Evolutionary conservation across 139 green algal species (phyloP).

Genomic region (Volvox reticuliferus): DNA sequence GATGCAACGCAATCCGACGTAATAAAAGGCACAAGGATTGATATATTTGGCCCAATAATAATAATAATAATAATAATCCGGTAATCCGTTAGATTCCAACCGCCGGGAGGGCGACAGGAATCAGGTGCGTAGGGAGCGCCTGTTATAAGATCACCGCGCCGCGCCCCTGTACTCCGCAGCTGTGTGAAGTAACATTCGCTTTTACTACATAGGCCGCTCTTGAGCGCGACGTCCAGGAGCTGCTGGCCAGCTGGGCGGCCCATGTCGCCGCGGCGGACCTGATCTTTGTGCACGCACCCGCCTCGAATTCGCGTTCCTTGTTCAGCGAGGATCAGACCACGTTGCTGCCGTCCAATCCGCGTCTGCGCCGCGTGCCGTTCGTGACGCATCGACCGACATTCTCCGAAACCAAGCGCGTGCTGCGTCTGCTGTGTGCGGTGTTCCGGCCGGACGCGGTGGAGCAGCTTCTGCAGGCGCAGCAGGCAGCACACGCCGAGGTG

Average conservation of each 20-base stretch:
- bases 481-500: constrained; percentile 20
- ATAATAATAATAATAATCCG: too few species aligned
- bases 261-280: constrained; percentile 65
- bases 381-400: constrained; percentile 87
- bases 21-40: too few species aligned
- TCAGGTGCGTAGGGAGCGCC: too few species aligned
- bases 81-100: too few species aligned
- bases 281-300: constrained; percentile 81
- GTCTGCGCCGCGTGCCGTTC: constrained; percentile 84
- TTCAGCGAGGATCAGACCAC: constrained; percentile 39
- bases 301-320: constrained; percentile 64
- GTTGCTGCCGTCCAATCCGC: constrained; percentile 60
- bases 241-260: constrained; percentile 70
- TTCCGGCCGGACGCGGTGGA: constrained; percentile 50
- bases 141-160: too few species aligned
- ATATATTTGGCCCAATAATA: too few species aligned
- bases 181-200: too few species aligned
- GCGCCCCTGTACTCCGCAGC: too few species aligned
- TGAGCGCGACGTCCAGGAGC: constrained; percentile 70
- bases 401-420: constrained; percentile 82
- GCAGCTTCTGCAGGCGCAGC: constrained; percentile 32
- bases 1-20: too few species aligned
- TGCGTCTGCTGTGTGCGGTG: constrained; percentile 71
- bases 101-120: too few species aligned
- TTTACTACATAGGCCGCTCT: constrained; percentile 51